phyloP scores from a whole-genome alignment of 2,329 filamentous ascomycete genomes.

The Karstenula rhodostoma region DNA sequence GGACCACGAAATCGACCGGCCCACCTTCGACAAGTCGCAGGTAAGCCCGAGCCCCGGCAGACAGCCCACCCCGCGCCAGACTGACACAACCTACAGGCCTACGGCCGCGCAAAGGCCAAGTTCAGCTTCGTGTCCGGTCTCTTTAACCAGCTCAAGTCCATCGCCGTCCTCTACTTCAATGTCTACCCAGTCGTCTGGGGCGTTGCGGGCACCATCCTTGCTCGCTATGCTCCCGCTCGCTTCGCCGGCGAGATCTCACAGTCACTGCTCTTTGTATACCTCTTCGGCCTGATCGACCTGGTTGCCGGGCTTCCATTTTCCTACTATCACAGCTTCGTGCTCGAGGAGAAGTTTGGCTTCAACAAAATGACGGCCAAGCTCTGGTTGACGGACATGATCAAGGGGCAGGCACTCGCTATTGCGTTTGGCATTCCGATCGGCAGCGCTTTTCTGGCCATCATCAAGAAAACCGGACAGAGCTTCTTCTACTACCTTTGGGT shows the following conservation, averaged over 20 bases:
- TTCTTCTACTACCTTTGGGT: constrained; percentile 99
- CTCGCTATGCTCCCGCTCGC: constrained; percentile 75
- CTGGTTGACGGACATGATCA: constrained; percentile 90
- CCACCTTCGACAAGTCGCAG: constrained; percentile 94
- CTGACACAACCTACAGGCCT: constrained; percentile 63
- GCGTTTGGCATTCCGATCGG: constrained; percentile 87
- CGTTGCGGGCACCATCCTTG: constrained; percentile 76
- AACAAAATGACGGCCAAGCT: constrained; percentile 95
- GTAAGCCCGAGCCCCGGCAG: constrained; percentile 50
- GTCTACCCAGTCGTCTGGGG: constrained; percentile 91
- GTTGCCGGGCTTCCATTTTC: constrained; percentile 79
- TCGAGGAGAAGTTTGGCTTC: constrained; percentile 97
- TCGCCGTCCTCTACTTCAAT: constrained; percentile 89
- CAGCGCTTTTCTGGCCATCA: constrained; percentile 89
- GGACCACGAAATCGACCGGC: constrained; percentile 83
- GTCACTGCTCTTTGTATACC: constrained; percentile 89
- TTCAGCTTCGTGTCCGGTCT: constrained; percentile 83
- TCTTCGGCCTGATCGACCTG: constrained; percentile 84
- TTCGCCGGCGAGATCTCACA: constrained; percentile 94
- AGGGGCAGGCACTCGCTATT: constrained; percentile 83
- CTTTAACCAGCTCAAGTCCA: constrained; percentile 86
- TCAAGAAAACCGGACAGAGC: constrained; percentile 88
- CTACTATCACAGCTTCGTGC: constrained; percentile 92
- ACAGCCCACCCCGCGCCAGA: constrained; percentile 16
- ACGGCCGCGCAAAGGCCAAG: constrained; percentile 93